Evolutionary conservation across 2,329 filamentous ascomycete species (phyloP), one percentile per base, ranked within the genome.

Genomic region (Monilinia vaccinii-corymbosi): DNA sequence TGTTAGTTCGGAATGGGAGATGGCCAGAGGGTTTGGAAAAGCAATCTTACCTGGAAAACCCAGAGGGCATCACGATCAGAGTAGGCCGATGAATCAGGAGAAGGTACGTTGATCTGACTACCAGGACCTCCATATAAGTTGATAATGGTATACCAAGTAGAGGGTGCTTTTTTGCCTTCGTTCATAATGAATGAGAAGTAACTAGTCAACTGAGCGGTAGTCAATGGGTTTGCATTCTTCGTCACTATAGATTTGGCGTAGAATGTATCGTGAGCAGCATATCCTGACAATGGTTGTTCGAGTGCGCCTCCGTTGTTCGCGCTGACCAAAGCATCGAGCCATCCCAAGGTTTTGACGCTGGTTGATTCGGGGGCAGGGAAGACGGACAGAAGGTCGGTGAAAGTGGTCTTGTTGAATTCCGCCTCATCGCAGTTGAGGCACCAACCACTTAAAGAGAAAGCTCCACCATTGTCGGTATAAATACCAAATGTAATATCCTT

Each of bases 401-500:
- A 67, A 45, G 75, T 71, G 45, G 67, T 73, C 18, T 60, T 56
- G 58, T 73, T 72, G 69, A 76, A 77, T 32, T 73, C 70, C 10
- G 65, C 62, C 6, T 69, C 63, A 51, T 66, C 62, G 51, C 62
- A 63, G 38, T 73, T 74, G 50, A 75, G 72, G 66, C 74, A 76
- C 47, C 71, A 72, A 28, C 75, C 75, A 45, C 68, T 69, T 32
- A 76, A 61, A 49, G 65, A 70, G 68, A 72, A 75, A 16, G 48
- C 46, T 13, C 52, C 44, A n/a, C 70, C 70, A 25, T 69, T 71
- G 58, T 76, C 73, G 36, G 74, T 67, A 64, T 76, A 75, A 59
- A 75, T 70, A 16, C 75, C 74, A 36, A 75, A 71, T 1, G 72
- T 72, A 42, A 76, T 67, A 42, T 73, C 73, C 61, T 69, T 66